Conservation (phyloP, 75 land plant genomes). For the Azolla pinnata region DNA sequence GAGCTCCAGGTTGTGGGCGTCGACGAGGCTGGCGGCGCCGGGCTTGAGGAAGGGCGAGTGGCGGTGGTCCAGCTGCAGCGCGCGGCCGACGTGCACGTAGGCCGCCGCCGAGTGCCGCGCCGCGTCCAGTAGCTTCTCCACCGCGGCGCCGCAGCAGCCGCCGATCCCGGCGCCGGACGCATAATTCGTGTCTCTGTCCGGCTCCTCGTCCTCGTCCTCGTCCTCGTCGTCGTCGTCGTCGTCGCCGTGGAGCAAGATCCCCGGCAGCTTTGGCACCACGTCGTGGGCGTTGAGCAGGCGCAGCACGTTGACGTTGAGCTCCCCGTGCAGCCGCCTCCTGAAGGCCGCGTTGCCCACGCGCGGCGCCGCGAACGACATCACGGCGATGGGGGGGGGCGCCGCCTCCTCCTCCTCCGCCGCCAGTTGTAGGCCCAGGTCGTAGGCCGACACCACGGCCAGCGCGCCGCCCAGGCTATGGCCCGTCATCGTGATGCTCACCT, state of each 20-base stretch:
- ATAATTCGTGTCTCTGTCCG: too few species aligned
- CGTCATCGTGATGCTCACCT: conserved; percentile 47
- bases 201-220: too few species aligned
- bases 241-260: conserved; percentile 28
- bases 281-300: conserved; percentile 51
- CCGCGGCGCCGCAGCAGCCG: too few species aligned
- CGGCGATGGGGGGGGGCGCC: conserved; percentile 41
- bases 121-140: not conserved
- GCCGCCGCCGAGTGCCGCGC: conserved; percentile 21
- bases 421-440: conserved; percentile 30
- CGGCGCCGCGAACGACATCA: conserved; percentile 66
- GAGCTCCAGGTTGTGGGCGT: conserved; percentile 59
- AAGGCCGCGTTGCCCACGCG: conserved; percentile 59
- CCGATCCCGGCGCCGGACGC: too few species aligned
- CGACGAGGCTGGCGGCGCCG: conserved; percentile 10
- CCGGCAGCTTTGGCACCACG: conserved; percentile 64
- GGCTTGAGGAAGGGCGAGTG: conserved; percentile 49
- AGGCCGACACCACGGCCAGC: conserved; percentile 39
- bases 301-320: conserved; percentile 39
- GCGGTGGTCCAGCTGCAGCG: conserved; percentile 45
- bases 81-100: conserved; percentile 62
- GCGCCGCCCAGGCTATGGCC: conserved; percentile 72
- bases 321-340: conserved; percentile 21
- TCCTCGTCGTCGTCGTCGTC: too few species aligned
- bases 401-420: conserved; percentile 7